phyloP scores from a whole-genome alignment of 352 stramenopile species.

The Pythium insidiosum region DNA sequence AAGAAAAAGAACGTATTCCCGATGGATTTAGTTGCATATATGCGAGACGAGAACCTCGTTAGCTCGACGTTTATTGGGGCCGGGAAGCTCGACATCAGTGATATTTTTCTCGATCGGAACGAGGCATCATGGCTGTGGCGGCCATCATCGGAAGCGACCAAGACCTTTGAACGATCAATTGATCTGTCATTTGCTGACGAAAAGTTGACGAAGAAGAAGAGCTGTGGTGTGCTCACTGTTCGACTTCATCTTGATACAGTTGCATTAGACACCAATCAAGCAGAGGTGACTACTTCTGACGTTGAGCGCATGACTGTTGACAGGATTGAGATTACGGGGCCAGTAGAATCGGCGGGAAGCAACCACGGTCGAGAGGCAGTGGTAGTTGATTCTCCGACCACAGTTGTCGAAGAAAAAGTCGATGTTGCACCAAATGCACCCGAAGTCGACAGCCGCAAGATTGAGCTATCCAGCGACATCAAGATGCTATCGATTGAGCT shows the following conservation, averaged over 20 bases:
- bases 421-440: neutral
- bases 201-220: slow-evolving; percentile 26
- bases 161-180: slow-evolving; percentile 9
- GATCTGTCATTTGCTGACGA: slow-evolving; percentile 20
- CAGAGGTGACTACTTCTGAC: too few species aligned
- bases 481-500: slow-evolving; percentile 29
- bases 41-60: slow-evolving; percentile 34
- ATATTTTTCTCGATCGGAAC: slow-evolving; percentile 14
- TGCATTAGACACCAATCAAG: neutral
- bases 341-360: neutral
- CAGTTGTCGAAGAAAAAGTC: neutral
- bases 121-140: slow-evolving; percentile 1
- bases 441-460: neutral
- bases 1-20: slow-evolving; percentile 12
- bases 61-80: slow-evolving; percentile 37
- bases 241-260: slow-evolving; percentile 20
- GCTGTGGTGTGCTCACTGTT: slow-evolving; percentile 26
- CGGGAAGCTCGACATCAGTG: slow-evolving; percentile 19
- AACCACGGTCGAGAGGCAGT: too few species aligned
- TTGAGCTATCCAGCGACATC: slow-evolving; percentile 12
- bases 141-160: neutral
- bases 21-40: slow-evolving; percentile 19
- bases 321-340: too few species aligned
- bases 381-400: neutral
- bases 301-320: too few species aligned